Conservation (phyloP, 108 stramenopile species). For the Conticribra weissflogii region DNA sequence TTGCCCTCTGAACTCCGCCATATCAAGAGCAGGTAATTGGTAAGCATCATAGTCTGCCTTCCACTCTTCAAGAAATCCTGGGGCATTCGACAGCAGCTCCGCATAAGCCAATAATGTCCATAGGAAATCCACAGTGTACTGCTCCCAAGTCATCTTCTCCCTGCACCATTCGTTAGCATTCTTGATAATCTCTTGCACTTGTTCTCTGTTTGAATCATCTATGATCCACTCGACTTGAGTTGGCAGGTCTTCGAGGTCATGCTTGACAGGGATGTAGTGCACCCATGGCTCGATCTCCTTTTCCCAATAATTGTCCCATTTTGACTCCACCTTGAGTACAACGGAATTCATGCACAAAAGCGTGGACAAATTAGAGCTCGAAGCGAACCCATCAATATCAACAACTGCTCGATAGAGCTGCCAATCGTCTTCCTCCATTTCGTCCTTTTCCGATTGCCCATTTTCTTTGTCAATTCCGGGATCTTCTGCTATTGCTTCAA, state of each 20-base stretch:
- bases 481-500: not conserved
- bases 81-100: constrained; percentile 25
- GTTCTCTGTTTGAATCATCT: constrained; percentile 2
- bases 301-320: constrained; percentile 24
- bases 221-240: constrained; percentile 20
- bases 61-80: constrained; percentile 26
- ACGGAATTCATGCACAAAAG: constrained; percentile 52
- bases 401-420: constrained; percentile 41
- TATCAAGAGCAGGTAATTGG: constrained; percentile 17
- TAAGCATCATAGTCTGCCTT: constrained; percentile 15
- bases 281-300: constrained; percentile 29
- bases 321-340: constrained; percentile 39
- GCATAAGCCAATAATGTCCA: constrained; percentile 42
- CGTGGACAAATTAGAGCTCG: constrained; percentile 36
- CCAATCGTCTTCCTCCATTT: not conserved
- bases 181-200: constrained; percentile 22
- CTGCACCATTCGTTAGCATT: constrained; percentile 44
- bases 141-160: constrained; percentile 36
- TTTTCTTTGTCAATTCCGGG: no score
- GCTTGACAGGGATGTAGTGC: constrained; percentile 38
- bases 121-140: constrained; percentile 25
- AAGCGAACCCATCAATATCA: constrained; percentile 52
- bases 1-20: constrained; percentile 19
- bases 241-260: constrained; percentile 23
- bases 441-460: no score